phyloP scores from a whole-genome alignment of 305 asterid genomes.

The Plantago lanceolata region DNA sequence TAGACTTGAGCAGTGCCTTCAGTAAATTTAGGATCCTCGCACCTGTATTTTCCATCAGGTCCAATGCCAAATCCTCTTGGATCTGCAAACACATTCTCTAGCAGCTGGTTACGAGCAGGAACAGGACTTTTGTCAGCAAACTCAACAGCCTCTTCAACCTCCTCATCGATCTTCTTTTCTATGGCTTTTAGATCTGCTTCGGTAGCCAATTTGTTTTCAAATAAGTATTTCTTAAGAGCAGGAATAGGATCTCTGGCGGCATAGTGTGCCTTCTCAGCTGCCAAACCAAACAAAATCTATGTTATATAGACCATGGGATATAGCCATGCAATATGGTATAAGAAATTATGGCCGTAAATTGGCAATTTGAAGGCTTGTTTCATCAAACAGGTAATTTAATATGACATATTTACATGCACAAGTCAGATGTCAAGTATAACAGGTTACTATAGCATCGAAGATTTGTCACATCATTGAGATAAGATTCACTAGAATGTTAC shows the following conservation, averaged over 20 bases:
- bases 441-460: too few species aligned
- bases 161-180: conserved; percentile 80
- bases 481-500: too few species aligned
- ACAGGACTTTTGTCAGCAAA: conserved; percentile 82
- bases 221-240: conserved; percentile 62
- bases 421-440: too few species aligned
- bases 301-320: conserved; percentile 14
- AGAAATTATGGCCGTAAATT: too few species aligned
- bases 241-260: conserved; percentile 82
- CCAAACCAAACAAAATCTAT: conserved; percentile 25
- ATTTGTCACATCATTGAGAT: too few species aligned
- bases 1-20: conserved; percentile 94
- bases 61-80: conserved; percentile 94
- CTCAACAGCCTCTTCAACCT: conserved; percentile 85
- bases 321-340: too few species aligned
- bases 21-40: conserved; percentile 95
- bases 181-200: conserved; percentile 79
- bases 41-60: conserved; percentile 94
- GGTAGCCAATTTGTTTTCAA: conserved; percentile 62
- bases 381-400: too few species aligned
- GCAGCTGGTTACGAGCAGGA: conserved; percentile 78
- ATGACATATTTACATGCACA: too few species aligned
- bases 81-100: conserved; percentile 91
- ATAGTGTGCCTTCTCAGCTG: conserved; percentile 93
- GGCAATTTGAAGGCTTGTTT: too few species aligned